Evolutionary conservation across 441 rosid species (phyloP), one percentile per base, ranked within the genome.

Genomic region (Breynia disticha): DNA sequence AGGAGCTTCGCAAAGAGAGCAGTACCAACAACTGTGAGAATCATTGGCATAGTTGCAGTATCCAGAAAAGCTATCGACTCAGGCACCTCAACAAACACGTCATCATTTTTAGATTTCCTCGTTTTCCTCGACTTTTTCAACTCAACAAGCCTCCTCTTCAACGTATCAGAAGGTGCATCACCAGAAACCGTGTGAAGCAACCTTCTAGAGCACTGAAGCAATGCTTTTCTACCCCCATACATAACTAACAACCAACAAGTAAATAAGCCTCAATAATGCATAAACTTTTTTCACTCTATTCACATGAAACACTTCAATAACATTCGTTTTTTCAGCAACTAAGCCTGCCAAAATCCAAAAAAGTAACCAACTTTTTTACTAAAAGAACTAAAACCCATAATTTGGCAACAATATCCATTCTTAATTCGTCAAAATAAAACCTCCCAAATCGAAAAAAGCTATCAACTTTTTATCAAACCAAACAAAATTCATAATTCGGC

Each of bases 31-130:
- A 73, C 82, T n/a, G 82, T 57, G 37, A 91, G 86, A 66, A 68
- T 41, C 95, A 87, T 84, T 6, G 95, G 89, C 82, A 79, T 48
- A 12, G 95, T 72, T 8, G 95, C 86, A 11, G 94, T 86, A 67
- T 91, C 98, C 16, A 86, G 76, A 48, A 64, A 86, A 0, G 84
- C 56, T 60, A 50, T 68, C 11, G 97, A 81, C 47, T 80, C 91
- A 0, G 98, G 97, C 57, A 81, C 85, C 68, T 86, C 83, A 37
- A 93, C 97, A 50, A 88, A 79, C 32, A 88, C 63, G 54, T 76
- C 73, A 44, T 83, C 67, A 61, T 76, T 88, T 67, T 57, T 73
- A 11, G 70, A 60, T 39, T 77, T 77, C 66, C 63, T 82, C 66
- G 47, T 74, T 58, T 67, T 79, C 79, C 77, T 84, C 48, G 2